phyloP scores from a whole-genome alignment of 495 filamentous ascomycete genomes.

The Penicillium cataractarum region DNA sequence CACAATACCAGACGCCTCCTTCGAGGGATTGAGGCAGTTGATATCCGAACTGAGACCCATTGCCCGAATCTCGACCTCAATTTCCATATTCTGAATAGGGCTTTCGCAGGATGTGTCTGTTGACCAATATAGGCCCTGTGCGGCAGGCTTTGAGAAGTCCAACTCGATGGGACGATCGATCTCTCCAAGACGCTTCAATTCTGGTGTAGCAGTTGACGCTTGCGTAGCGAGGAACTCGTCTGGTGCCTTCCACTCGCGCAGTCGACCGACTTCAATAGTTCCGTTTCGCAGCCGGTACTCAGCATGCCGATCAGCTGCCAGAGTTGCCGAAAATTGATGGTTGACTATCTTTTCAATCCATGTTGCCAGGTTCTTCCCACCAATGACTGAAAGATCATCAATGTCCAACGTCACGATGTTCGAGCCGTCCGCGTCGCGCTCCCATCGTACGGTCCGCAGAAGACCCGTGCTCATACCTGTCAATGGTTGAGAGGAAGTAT shows the following conservation, averaged over 20 bases:
- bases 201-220: constrained; percentile 7
- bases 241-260: constrained; percentile 23
- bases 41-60: constrained; percentile 17
- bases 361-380: constrained; percentile 12
- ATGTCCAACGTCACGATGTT: constrained; percentile 29
- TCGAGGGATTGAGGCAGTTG: not conserved
- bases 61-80: constrained; percentile 22
- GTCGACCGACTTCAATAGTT: constrained; percentile 34
- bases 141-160: not conserved
- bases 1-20: constrained; percentile 26
- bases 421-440: constrained; percentile 29
- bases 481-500: constrained; percentile 4
- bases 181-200: constrained; percentile 12
- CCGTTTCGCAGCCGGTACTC: constrained; percentile 29
- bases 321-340: constrained; percentile 25
- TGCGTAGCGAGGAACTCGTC: constrained; percentile 25
- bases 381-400: not conserved
- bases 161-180: constrained; percentile 16
- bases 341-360: constrained; percentile 13
- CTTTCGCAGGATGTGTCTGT: constrained; percentile 4
- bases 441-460: constrained; percentile 33
- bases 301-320: constrained; percentile 21
- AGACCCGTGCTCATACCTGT: constrained; percentile 28
- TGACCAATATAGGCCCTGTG: constrained; percentile 11
- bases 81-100: not conserved